phyloP scores from a whole-genome alignment of 2,329 filamentous ascomycete species.

The Sporothrix brasiliensis region DNA sequence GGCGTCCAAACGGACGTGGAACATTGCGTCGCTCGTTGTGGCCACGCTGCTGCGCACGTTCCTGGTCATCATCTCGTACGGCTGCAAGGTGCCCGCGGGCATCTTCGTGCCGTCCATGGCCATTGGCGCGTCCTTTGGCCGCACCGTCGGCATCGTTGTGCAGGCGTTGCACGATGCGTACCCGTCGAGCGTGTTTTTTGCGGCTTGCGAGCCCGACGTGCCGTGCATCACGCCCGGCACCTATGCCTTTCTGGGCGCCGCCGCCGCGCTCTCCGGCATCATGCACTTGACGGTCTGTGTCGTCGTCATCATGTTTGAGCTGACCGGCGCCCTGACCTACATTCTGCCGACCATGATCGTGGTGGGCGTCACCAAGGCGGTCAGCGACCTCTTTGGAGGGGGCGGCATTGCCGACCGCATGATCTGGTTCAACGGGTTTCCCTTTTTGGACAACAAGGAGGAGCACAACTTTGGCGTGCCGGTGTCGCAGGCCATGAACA shows the following conservation, averaged over 20 bases:
- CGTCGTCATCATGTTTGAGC: constrained; percentile 98
- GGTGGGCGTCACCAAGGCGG: constrained; percentile 92
- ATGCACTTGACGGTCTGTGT: constrained; percentile 98
- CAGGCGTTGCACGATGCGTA: constrained; percentile 84
- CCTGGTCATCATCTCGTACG: constrained; percentile 93
- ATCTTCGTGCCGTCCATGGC: constrained; percentile 99
- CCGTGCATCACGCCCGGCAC: constrained; percentile 97
- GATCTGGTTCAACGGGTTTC: constrained; percentile 98
- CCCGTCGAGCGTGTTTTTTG: constrained; percentile 81
- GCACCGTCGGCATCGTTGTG: constrained; percentile 92
- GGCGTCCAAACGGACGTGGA: constrained; percentile 70
- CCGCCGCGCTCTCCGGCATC: constrained; percentile 87
- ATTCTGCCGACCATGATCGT: constrained; percentile 99
- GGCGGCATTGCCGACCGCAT: constrained; percentile 96
- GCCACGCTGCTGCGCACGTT: constrained; percentile 81
- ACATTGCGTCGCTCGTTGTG: constrained; percentile 74
- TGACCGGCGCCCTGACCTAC: constrained; percentile 95
- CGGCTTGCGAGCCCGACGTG: constrained; percentile 84
- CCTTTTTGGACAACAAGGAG: constrained; percentile 95
- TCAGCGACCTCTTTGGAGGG: constrained; percentile 88
- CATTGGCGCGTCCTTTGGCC: constrained; percentile 89
- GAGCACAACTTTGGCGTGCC: constrained; percentile 96
- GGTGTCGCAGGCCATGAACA: constrained; percentile 87
- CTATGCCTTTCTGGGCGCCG: constrained; percentile 93
- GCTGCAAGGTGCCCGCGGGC: constrained; percentile 95